Evolutionary conservation across 345 rosid genomes (phyloP).

Genomic region (Rubroshorea leprosula): DNA sequence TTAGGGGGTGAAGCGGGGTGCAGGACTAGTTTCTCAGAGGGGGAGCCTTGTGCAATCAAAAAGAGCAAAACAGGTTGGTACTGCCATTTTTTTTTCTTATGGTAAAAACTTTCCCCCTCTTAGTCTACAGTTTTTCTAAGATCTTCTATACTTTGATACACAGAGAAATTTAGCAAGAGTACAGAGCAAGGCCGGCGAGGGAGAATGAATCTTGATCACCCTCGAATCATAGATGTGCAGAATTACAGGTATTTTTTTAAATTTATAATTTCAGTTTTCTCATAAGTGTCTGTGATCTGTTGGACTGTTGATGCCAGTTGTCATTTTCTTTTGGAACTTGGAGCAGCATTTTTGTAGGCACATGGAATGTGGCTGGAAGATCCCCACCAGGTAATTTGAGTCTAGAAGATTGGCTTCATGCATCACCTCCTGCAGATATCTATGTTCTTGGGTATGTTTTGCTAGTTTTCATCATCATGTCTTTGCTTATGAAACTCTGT

Average conservation of each 20-base stretch:
- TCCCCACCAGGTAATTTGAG: constrained; percentile 78
- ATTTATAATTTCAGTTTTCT: background rate
- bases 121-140: background rate
- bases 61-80: constrained; percentile 78
- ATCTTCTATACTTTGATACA: constrained; percentile 11
- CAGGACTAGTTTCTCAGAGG: constrained; percentile 74
- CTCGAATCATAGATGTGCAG: constrained; percentile 91
- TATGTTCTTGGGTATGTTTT: constrained; percentile 82
- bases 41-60: constrained; percentile 69
- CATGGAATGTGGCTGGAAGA: constrained; percentile 98
- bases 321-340: constrained; percentile 17
- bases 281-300: background rate
- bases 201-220: constrained; percentile 90
- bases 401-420: constrained; percentile 92
- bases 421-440: constrained; percentile 92
- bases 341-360: constrained; percentile 80
- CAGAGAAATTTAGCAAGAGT: constrained; percentile 75
- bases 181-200: constrained; percentile 64
- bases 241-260: constrained; percentile 67
- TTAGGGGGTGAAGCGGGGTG: constrained; percentile 62
- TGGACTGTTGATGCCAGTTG: constrained; percentile 5
- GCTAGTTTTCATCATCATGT: constrained; percentile 9
- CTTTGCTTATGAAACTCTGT: constrained; percentile 6
- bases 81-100: no score
- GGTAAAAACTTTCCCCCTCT: no score